Conservation (phyloP, 768 basidiomycete genomes). For the Tubosaeta brunneosetosa region DNA sequence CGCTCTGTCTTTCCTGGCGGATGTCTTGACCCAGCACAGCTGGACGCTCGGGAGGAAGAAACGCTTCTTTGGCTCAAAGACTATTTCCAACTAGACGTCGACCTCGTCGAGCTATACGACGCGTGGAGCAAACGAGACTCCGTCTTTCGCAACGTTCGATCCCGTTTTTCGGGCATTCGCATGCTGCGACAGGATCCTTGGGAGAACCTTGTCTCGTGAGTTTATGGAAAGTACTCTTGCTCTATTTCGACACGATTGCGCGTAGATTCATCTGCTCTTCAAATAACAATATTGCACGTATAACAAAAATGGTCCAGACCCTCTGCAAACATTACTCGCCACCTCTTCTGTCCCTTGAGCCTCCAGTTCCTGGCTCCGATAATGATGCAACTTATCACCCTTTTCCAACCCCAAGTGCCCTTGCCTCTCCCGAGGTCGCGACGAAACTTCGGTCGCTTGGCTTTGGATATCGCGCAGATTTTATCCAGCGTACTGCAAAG, state of each 20-base stretch:
- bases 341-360: constrained; percentile 50
- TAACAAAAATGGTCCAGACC: constrained; percentile 87
- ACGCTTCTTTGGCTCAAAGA: constrained; percentile 72
- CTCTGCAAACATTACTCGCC: constrained; percentile 77
- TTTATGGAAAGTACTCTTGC: constrained; percentile 17
- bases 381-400: constrained; percentile 56
- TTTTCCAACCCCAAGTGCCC: constrained; percentile 74
- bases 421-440: constrained; percentile 56
- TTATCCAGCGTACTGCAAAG: constrained; percentile 76
- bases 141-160: constrained; percentile 62
- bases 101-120: constrained; percentile 65
- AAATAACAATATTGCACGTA: constrained; percentile 94
- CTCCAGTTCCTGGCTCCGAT: constrained; percentile 28
- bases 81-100: constrained; percentile 86
- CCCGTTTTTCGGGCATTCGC: constrained; percentile 75
- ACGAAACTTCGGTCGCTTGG: constrained; percentile 72
- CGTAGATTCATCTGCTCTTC: constrained; percentile 93
- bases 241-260: constrained; percentile 9
- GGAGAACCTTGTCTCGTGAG: constrained; percentile 92
- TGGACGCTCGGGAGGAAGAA: constrained; percentile 47
- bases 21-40: constrained; percentile 30
- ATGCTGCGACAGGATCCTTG: constrained; percentile 92
- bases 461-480: constrained; percentile 94
- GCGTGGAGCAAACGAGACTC: constrained; percentile 72
- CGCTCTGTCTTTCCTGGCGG: constrained; percentile 58